phyloP scores from a whole-genome alignment of 2,329 filamentous ascomycete genomes.

The Cladosporium sp. region DNA sequence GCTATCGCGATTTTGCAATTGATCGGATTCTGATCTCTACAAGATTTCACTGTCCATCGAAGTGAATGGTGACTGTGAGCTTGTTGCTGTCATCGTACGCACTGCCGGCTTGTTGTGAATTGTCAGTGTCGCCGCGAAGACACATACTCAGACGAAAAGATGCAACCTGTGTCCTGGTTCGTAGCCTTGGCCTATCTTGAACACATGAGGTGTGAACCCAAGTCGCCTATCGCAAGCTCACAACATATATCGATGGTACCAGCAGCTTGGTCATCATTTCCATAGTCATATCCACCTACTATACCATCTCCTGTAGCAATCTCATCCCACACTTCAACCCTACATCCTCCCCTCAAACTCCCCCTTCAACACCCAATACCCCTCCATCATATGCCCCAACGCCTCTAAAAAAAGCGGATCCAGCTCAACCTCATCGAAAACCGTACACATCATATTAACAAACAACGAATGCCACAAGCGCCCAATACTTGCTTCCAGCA shows the following conservation, averaged over 20 bases:
- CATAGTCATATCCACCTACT: not conserved
- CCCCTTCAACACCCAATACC: slow-evolving; percentile 4
- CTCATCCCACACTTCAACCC: too few relatives aligned
- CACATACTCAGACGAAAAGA: not conserved
- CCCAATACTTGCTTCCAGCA: slow-evolving; percentile 16
- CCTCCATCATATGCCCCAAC: slow-evolving; percentile 13
- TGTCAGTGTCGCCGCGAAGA: not conserved
- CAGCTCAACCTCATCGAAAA: slow-evolving; percentile 5
- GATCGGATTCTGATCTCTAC: not conserved
- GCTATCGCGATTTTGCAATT: not conserved
- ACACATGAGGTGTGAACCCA: not conserved
- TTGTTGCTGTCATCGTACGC: too few relatives aligned
- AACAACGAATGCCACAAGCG: slow-evolving; percentile 12
- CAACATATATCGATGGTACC: too few relatives aligned
- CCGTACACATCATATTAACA: slow-evolving; percentile 16
- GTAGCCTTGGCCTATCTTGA: not conserved
- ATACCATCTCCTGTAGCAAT: not conserved
- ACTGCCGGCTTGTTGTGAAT: too few relatives aligned
- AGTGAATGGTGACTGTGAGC: too few relatives aligned
- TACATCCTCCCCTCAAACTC: not conserved
- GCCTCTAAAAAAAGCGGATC: slow-evolving; percentile 7
- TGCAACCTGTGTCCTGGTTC: not conserved
- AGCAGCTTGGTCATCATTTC: not conserved
- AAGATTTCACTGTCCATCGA: not conserved
- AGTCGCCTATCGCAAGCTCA: too few relatives aligned